Conservation (phyloP, 164 flowering plant species). For the Aristolochia contorta region DNA sequence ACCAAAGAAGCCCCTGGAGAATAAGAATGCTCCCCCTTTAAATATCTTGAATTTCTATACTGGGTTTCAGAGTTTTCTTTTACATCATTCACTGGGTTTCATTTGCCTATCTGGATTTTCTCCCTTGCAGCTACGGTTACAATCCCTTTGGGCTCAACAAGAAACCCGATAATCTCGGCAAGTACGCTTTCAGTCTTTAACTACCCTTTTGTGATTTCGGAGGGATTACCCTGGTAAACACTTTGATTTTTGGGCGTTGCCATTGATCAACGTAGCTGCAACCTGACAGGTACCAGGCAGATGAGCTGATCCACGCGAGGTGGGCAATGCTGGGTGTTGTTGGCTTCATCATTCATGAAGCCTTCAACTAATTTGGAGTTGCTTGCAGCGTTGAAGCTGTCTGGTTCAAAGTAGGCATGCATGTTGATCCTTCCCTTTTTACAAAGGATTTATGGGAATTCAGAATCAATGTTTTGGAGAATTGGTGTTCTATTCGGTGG, state of each 20-base stretch:
- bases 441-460: too few relatives aligned
- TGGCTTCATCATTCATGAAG: conserved; percentile 94
- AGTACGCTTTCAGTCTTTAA: conserved; percentile 33
- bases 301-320: conserved; percentile 81
- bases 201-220: not conserved
- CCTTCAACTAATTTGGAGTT: conserved; percentile 95
- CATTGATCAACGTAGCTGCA: too few relatives aligned
- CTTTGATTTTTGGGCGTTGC: too few relatives aligned
- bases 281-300: conserved; percentile 67
- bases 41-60: not conserved
- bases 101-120: not conserved
- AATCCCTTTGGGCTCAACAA: conserved; percentile 96
- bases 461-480: not conserved
- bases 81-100: not conserved
- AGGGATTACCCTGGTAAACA: too few relatives aligned
- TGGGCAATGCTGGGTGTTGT: conserved; percentile 99
- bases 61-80: not conserved
- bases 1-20: conserved; percentile 98
- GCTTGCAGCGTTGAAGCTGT: conserved; percentile 98
- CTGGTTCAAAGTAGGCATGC: conserved; percentile 89
- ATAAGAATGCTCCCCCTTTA: conserved; percentile 34
- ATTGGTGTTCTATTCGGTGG: too few relatives aligned
- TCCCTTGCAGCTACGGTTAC: conserved; percentile 79
- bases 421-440: not conserved
- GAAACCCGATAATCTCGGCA: conserved; percentile 87